These are phyloP conservation scores for Hyaloperonospora brassicae DNA, from an alignment of 352 stramenopile genomes.

Conservation along the genomic window DNA sequence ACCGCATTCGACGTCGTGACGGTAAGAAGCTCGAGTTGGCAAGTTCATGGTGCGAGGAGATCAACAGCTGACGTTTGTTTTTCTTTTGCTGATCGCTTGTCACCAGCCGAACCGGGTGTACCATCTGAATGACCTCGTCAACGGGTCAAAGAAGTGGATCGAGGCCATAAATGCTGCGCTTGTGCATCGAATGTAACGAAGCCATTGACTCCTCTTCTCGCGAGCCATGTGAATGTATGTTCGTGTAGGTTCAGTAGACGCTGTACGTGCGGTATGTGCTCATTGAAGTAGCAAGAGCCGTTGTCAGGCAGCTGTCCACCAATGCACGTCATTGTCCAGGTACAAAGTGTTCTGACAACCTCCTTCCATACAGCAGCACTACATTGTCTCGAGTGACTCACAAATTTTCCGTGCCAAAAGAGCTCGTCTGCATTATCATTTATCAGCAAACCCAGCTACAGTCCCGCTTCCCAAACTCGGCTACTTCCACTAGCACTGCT, in stretches of 20 bases:
- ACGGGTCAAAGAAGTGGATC: constrained; percentile 86
- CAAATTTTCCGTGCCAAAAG: no score
- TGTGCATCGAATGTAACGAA: constrained; percentile 49
- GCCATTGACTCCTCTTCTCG: constrained; percentile 11
- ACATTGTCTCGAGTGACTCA: no score
- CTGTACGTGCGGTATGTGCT: constrained; percentile 22
- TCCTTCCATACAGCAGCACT: no score
- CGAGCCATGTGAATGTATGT: constrained; percentile 20
- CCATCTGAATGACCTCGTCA: constrained; percentile 83
- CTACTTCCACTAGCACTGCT: not conserved
- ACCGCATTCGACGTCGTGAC: constrained; percentile 84
- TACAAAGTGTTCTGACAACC: no score
- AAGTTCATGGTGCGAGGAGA: not conserved
- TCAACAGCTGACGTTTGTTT: constrained; percentile 4
- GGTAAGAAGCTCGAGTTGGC: constrained; percentile 25
- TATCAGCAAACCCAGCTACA: constrained; percentile 8
- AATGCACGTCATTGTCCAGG: no score
- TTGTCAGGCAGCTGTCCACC: not conserved
- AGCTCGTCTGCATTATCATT: no score
- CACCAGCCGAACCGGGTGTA: constrained; percentile 78
- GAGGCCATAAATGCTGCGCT: constrained; percentile 82
- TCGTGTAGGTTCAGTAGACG: constrained; percentile 28
- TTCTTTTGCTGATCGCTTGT: constrained; percentile 5
- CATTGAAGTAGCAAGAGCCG: constrained; percentile 13
- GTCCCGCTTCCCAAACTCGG: not conserved